These are phyloP conservation scores for Immersiporthe knoxdaviesiana DNA, from an alignment of 2,329 filamentous ascomycete genomes.

Conservation along the genomic window DNA sequence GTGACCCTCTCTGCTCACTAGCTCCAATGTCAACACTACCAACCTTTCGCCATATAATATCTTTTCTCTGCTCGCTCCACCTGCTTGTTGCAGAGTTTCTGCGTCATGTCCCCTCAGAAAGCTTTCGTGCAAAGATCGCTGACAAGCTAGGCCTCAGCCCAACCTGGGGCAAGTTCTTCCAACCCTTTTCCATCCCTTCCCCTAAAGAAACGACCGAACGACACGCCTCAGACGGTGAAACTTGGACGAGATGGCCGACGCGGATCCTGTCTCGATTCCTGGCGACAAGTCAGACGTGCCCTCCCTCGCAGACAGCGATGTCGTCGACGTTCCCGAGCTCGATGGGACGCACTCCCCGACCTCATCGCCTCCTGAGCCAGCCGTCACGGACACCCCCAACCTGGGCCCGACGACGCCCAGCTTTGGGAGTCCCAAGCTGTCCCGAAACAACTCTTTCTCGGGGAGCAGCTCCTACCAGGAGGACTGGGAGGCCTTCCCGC, in stretches of 20 bases:
- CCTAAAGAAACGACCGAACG: slow-evolving; percentile 37
- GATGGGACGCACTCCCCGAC: slow-evolving; percentile 46
- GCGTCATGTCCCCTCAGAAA: not conserved
- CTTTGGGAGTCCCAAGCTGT: slow-evolving; percentile 59
- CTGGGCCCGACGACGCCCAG: slow-evolving; percentile 49
- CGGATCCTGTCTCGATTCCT: slow-evolving; percentile 42
- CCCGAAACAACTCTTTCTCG: slow-evolving; percentile 81
- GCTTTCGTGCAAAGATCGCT: slow-evolving; percentile 40
- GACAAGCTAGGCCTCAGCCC: slow-evolving; percentile 47
- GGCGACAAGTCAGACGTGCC: slow-evolving; percentile 43
- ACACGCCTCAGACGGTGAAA: slow-evolving; percentile 41
- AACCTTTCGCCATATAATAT: not conserved
- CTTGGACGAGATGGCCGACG: slow-evolving; percentile 49
- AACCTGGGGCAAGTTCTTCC: slow-evolving; percentile 43
- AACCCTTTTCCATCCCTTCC: slow-evolving; percentile 43
- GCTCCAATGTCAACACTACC: not conserved
- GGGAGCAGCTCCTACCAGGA: slow-evolving; percentile 84
- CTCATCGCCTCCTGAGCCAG: slow-evolving; percentile 49
- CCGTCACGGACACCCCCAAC: slow-evolving; percentile 53
- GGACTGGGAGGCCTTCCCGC: slow-evolving; percentile 84
- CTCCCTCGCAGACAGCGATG: slow-evolving; percentile 47
- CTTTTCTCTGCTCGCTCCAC: not conserved
- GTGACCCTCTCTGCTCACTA: not conserved
- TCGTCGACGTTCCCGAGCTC: slow-evolving; percentile 42
- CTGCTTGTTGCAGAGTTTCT: not conserved